phyloP scores from a whole-genome alignment of 768 basidiomycete genomes.

The Rossbeevera mucosa region DNA sequence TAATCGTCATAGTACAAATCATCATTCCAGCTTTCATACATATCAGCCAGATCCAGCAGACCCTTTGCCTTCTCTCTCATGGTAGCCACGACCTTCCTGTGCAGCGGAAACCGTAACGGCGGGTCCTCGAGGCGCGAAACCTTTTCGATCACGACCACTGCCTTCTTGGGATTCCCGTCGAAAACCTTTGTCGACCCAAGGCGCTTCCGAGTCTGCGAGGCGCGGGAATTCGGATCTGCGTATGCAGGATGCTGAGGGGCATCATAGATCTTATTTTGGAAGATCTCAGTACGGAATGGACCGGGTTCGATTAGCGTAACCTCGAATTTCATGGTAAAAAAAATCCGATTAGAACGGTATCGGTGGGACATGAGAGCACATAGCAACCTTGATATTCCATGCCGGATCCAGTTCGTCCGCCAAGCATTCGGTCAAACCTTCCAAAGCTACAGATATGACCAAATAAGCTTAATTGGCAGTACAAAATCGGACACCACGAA shows the following conservation, averaged over 20 bases:
- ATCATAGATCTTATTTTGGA: not conserved
- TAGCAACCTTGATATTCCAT: constrained; percentile 17
- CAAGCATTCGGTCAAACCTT: constrained; percentile 15
- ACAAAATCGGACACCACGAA: not conserved
- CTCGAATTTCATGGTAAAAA: not conserved
- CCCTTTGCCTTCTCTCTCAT: constrained; percentile 13
- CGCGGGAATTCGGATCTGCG: constrained; percentile 1
- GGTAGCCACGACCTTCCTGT: constrained; percentile 1
- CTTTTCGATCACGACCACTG: constrained; percentile 13
- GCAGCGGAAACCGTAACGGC: constrained; percentile 14
- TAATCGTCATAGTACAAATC: constrained; percentile 11
- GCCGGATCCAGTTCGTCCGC: constrained; percentile 13
- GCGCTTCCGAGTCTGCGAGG: constrained; percentile 2
- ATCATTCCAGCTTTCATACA: constrained; percentile 15
- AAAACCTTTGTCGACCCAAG: not conserved
- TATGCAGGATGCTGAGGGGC: constrained; percentile 20
- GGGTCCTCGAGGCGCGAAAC: constrained; percentile 11
- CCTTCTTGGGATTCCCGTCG: constrained; percentile 15
- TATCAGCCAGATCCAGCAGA: constrained; percentile 7
- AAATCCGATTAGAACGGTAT: not conserved
- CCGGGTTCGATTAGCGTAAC: constrained; percentile 18
- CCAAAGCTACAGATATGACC: constrained; percentile 8
- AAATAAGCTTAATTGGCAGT: not conserved
- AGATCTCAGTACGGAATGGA: constrained; percentile 13
- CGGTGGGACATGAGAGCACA: not conserved